Base-by-base conservation (phyloP, 129 eudicot genomes). In the Flaveria trinervia region DNA sequence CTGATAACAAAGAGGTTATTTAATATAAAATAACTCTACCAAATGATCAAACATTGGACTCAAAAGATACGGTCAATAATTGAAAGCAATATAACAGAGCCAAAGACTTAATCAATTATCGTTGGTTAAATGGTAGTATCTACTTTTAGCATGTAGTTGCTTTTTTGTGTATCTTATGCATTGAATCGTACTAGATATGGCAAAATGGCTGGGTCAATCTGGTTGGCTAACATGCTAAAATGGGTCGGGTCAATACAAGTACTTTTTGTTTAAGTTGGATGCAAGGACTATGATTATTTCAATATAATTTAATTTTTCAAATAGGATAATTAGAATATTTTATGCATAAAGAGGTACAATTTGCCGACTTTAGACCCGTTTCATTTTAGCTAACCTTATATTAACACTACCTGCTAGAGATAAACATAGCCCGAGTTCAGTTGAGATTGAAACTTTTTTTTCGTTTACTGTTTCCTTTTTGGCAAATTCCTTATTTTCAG, bases 401-500 rank as follows among this genome's bases (percentile, higher is more conserved):
- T 51, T 51, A 13, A 7, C 14, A 55, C 20, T 20, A 55, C 62
- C 9, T 30, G 23, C 26, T 55, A 9, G 26, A 20, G 28, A 55
- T 55, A 55, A 55, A 55, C 11, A 55, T 55, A 60, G 28, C 66
- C 17, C 16, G n/a, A 60, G 41, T 62, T 62, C 10, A 28, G 4
- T 22, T 65, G 23, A 16, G 26, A 15, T 44, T 44, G 28, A 61
- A 22, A 4, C 36, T 44, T 74, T n/a, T n/a, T 43, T 18, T 39
- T 39, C 28, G 33, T 52, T 5, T 20, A 73, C 3, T 12, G 6
- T 48, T 51, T 70, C 36, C 44, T 45, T 25, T 68, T 71, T 65
- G 70, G 51, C 26, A 55, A 36, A 15, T 72, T 33, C 26, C 13
- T 46, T 20, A 73, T 48, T 83, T 71, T 39, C 20, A 92, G 97